Conservation (phyloP, 495 filamentous ascomycete genomes). For the Trypethelium eluteriae region DNA sequence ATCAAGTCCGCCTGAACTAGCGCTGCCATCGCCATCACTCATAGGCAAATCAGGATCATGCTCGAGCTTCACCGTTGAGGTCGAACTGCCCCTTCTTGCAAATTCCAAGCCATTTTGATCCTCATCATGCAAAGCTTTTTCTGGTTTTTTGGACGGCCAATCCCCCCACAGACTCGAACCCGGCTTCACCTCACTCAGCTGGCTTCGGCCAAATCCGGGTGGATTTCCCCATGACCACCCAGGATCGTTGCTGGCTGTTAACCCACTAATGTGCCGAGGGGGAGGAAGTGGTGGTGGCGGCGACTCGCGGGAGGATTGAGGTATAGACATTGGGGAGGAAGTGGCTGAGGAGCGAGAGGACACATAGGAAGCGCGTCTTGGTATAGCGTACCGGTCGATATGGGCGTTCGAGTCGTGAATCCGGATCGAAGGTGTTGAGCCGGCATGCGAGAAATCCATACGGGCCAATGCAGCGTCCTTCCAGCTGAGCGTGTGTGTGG, state of each 20-base stretch:
- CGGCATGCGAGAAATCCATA: constrained; percentile 19
- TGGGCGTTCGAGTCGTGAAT: constrained; percentile 30
- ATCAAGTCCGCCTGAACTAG: background rate
- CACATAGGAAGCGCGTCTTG: constrained; percentile 26
- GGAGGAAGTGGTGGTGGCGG: constrained; percentile 59
- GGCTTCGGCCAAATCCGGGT: constrained; percentile 15
- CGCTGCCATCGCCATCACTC: constrained; percentile 47
- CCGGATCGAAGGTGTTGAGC: constrained; percentile 22
- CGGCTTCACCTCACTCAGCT: constrained; percentile 38
- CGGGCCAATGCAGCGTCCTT: background rate
- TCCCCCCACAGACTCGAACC: constrained; percentile 50
- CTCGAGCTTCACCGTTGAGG: constrained; percentile 31
- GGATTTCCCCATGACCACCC: constrained; percentile 53
- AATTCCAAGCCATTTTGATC: constrained; percentile 30
- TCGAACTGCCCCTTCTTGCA: constrained; percentile 32
- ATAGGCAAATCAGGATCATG: constrained; percentile 22
- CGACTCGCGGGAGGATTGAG: constrained; percentile 39
- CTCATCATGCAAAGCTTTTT: constrained; percentile 40
- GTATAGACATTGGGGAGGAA: constrained; percentile 50
- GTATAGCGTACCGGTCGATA: constrained; percentile 23
- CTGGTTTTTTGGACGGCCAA: constrained; percentile 35
- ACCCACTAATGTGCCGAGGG: constrained; percentile 47
- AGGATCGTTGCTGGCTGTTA: constrained; percentile 51
- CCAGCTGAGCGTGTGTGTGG: constrained; percentile 3
- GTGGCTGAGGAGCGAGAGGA: constrained; percentile 11